A percentile compares a stretch with the other conserved stretches of the same genome.
Evolutionary conservation across 2,329 filamentous ascomycete genomes (phyloP).

Genomic region (Hymenotorrendiella dingleyae): DNA sequence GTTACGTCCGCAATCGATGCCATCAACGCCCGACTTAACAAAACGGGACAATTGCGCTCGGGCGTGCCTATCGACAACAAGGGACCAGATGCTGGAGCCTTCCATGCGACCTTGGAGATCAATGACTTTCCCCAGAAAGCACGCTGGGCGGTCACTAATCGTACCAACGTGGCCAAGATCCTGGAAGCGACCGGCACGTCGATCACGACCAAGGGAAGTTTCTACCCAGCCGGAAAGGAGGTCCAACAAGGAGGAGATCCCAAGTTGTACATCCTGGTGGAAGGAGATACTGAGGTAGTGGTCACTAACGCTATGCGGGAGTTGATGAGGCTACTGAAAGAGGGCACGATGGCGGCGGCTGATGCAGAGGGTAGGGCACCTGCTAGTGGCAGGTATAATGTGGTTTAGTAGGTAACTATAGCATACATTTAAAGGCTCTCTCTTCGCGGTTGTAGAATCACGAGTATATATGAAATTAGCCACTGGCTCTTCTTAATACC

Average conservation of each 20-base stretch:
- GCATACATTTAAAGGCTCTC: too few species aligned
- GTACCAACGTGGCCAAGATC: slow-evolving; percentile 97
- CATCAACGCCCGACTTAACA: slow-evolving; percentile 86
- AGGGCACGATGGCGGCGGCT: slow-evolving; percentile 83
- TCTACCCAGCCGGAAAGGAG: slow-evolving; percentile 77
- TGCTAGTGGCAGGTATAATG: slow-evolving; percentile 76
- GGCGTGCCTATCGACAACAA: slow-evolving; percentile 98
- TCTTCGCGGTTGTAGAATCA: too few species aligned
- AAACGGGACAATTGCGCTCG: slow-evolving; percentile 80
- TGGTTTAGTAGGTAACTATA: slow-evolving; percentile 60
- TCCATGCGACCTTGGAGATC: slow-evolving; percentile 95
- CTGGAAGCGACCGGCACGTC: slow-evolving; percentile 90
- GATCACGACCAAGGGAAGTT: slow-evolving; percentile 95
- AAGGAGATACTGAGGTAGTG: slow-evolving; percentile 90
- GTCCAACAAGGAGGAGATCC: slow-evolving; percentile 69
- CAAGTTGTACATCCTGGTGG: slow-evolving; percentile 97
- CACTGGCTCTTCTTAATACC: too few species aligned
- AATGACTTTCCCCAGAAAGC: slow-evolving; percentile 99
- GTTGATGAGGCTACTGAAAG: slow-evolving; percentile 78
- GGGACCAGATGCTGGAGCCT: slow-evolving; percentile 91
- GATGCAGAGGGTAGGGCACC: slow-evolving; percentile 80
- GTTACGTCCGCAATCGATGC: slow-evolving; percentile 85
- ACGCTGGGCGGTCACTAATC: slow-evolving; percentile 95
- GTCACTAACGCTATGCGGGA: slow-evolving; percentile 89
- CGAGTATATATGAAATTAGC: too few species aligned